A percentile compares a stretch with the other conserved stretches of the same genome.
Evolutionary conservation across 2,329 filamentous ascomycete genomes (phyloP).

Genomic region (Beauveria sp.): DNA sequence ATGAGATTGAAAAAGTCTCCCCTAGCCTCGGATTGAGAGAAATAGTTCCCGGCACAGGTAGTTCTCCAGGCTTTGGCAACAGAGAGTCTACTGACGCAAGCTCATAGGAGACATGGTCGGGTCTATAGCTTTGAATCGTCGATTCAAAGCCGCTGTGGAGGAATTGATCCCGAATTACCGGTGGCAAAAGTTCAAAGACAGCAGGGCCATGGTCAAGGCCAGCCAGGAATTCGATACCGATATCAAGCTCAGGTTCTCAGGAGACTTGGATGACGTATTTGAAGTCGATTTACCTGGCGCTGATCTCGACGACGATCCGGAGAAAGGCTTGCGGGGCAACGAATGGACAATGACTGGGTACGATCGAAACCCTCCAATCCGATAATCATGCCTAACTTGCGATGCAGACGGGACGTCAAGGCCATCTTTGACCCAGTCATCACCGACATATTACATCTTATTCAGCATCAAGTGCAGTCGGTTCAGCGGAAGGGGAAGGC

Average conservation of each 20-base stretch:
- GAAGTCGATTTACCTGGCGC: conserved; percentile 17
- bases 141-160: conserved; percentile 15
- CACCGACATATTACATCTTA: conserved; percentile 14
- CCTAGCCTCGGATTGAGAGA: conserved; percentile 18
- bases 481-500: conserved; percentile 1
- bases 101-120: conserved; percentile 18
- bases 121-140: conserved; percentile 17
- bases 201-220: conserved; percentile 11
- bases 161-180: conserved; percentile 14
- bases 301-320: conserved; percentile 13
- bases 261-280: conserved; percentile 11
- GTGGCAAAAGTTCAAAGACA: conserved; percentile 10
- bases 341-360: conserved; percentile 18
- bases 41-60: conserved; percentile 19
- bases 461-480: conserved; percentile 15
- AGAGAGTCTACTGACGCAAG: neutral
- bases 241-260: conserved; percentile 16
- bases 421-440: conserved; percentile 17
- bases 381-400: neutral
- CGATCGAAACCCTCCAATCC: neutral
- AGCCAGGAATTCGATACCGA: conserved; percentile 15
- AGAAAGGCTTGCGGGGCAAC: conserved; percentile 6
- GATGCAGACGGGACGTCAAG: neutral
- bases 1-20: conserved; percentile 19
- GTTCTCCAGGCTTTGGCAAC: neutral